Base-by-base conservation (phyloP, 1,139 yeast species). In the Yamadazyma mexicana region DNA sequence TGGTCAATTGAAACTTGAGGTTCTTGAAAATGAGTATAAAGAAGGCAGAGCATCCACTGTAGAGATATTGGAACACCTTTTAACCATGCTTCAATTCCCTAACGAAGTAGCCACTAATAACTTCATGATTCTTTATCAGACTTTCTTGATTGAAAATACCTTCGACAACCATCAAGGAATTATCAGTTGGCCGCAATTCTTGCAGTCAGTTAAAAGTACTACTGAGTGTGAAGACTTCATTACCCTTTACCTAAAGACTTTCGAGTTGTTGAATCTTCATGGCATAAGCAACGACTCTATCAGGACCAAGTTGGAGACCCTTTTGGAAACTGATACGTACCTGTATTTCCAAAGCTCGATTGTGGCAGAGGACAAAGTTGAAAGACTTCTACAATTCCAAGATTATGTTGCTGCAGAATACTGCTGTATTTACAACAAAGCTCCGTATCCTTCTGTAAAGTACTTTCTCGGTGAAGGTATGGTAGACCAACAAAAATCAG, bases 341-440 rank as follows among this genome's bases (percentile, higher is more conserved):
- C 39, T 33, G n/a, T 48, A 36, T 28, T 46, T 49, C 29, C 30
- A 33, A 20, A 33, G 39, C 23, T 30, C 48, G 30, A 37, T 39
- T 30, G 5, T 42, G 1, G 35, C 39, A 5, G 36, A 39, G 2
- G 34, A 43, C 27, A 36, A 33, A 12, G 34, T 44, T 5, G 14
- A 20, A 8, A 31, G 35, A 3, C 31, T 47, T n/a, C 37, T 50
- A 2, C 31, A 37, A 6, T 40, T 35, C 24, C 38, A 42, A 17
- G 53, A 70, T 42, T 69, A 42, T 41, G 55, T 66, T 3, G 48
- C 62, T 10, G 74, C 75, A 2, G 77, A 72, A 39, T 53, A 50
- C 38, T 48, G 51, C 31, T 66, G 68, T 0, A 32, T 60, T 3
- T 50, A 52, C 35, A 57, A 50, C 1, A 41, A 39, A 9, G 41